Percentiles rank a stretch among this genome's conserved stretches.
These are phyloP conservation scores for Tetrapisispora fleetii DNA, from an alignment of 805 yeast genomes.

Conservation along the genomic window DNA sequence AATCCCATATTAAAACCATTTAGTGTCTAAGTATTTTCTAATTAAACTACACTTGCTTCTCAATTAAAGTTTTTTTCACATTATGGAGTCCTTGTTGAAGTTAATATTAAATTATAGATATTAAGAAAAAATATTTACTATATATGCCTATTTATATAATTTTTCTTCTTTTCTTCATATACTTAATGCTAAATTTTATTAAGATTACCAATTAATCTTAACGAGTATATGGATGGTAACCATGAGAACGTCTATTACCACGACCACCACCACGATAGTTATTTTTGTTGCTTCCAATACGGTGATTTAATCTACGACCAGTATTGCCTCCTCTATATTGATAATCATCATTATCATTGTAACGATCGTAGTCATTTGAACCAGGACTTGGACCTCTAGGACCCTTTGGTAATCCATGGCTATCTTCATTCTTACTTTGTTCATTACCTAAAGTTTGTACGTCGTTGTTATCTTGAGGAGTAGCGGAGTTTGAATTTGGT, in stretches of 20 bases:
- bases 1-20: slow-evolving; percentile 2
- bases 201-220: slow-evolving; percentile 3
- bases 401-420: slow-evolving; percentile 36
- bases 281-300: slow-evolving; percentile 11
- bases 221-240: slow-evolving; percentile 26
- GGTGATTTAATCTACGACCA: slow-evolving; percentile 3
- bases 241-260: slow-evolving; percentile 17
- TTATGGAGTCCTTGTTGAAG: background rate
- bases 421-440: slow-evolving; percentile 4
- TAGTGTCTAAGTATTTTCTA: no score
- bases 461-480: slow-evolving; percentile 15
- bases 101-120: background rate
- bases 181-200: background rate
- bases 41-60: background rate
- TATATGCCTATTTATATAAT: background rate
- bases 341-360: slow-evolving; percentile 13
- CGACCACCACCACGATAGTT: slow-evolving; percentile 21
- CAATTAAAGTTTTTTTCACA: background rate
- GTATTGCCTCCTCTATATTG: slow-evolving; percentile 9
- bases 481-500: slow-evolving; percentile 14
- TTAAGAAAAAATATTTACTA: background rate
- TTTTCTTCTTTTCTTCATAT: background rate
- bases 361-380: slow-evolving; percentile 2
- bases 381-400: slow-evolving; percentile 32
- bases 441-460: slow-evolving; percentile 27